Percentiles rank a stretch among this genome's conserved stretches.
Conservation (phyloP, 495 filamentous ascomycete species). For the Trichoderma erinaceum region DNA sequence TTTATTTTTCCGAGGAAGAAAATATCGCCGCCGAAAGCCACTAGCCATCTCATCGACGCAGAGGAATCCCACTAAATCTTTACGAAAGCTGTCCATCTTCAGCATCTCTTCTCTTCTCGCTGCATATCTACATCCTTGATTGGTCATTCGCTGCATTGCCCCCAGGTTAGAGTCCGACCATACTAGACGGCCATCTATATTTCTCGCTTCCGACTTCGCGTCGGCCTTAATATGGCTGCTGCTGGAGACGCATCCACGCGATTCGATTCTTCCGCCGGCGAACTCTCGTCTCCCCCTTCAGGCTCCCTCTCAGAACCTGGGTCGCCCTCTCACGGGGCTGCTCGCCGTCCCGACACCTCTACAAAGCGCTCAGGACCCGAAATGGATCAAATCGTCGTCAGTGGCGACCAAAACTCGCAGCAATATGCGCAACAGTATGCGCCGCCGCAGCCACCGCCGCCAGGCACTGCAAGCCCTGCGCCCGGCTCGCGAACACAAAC, state of each 20-base stretch:
- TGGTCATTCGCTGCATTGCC: neutral
- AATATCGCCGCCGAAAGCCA: too few relatives aligned
- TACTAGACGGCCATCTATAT: neutral
- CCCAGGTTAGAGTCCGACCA: neutral
- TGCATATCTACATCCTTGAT: neutral
- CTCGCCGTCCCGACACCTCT: slow-evolving; percentile 24
- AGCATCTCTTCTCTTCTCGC: neutral
- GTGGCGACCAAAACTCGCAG: slow-evolving; percentile 25
- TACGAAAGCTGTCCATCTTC: neutral
- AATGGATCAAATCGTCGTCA: slow-evolving; percentile 36
- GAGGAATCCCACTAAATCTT: too few relatives aligned
- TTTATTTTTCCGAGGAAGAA: too few relatives aligned
- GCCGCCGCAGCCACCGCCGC: slow-evolving; percentile 1
- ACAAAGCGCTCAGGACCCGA: slow-evolving; percentile 27
- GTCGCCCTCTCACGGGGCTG: slow-evolving; percentile 24
- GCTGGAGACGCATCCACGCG: slow-evolving; percentile 13
- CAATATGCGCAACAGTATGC: slow-evolving; percentile 17
- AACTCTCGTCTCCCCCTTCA: slow-evolving; percentile 32
- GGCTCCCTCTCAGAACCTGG: slow-evolving; percentile 30
- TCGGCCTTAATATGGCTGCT: slow-evolving; percentile 14
- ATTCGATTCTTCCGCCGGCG: slow-evolving; percentile 32
- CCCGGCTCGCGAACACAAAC: neutral
- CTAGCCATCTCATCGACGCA: too few relatives aligned
- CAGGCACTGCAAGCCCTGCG: slow-evolving; percentile 10
- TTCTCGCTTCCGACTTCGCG: slow-evolving; percentile 3